A percentile compares a stretch with the other conserved stretches of the same genome.
phyloP scores from a whole-genome alignment of 2,329 filamentous ascomycete genomes.

The Sclerotiophoma versabilis region DNA sequence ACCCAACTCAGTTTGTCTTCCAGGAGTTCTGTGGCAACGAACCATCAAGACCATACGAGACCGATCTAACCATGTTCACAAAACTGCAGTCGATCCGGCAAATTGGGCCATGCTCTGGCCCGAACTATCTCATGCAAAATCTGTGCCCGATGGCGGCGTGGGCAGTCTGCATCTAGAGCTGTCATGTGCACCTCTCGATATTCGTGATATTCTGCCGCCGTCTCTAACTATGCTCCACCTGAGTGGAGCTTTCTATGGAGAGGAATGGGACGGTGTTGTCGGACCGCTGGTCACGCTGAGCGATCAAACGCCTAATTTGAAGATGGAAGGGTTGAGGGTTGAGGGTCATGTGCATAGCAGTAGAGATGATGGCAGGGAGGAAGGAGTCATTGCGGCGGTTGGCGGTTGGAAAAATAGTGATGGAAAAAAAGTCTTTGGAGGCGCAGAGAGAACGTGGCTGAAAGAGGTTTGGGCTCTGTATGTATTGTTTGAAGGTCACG shows the following conservation, averaged over 20 bases:
- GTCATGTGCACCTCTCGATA: neutral
- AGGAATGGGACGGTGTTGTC: neutral
- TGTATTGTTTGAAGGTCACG: neutral
- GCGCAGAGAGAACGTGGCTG: neutral
- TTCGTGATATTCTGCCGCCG: neutral
- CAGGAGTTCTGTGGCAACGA: neutral
- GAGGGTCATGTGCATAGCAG: neutral
- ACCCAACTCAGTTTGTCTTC: neutral
- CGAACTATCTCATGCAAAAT: neutral
- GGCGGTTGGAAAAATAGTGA: neutral
- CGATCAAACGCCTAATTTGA: neutral
- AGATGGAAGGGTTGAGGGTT: neutral
- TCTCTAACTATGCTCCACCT: neutral
- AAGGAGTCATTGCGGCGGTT: neutral
- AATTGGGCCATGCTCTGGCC: slow-evolving; percentile 2
- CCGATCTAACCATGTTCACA: neutral
- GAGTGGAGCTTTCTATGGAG: neutral
- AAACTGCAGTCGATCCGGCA: neutral
- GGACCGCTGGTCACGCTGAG: neutral
- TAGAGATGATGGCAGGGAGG: neutral
- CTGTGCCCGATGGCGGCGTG: neutral
- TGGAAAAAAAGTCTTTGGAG: neutral
- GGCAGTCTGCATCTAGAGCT: neutral
- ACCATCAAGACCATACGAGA: neutral
- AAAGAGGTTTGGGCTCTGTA: neutral